These are phyloP conservation scores for Tuber brumale DNA, from an alignment of 495 filamentous ascomycete genomes.

Conservation along the genomic window DNA sequence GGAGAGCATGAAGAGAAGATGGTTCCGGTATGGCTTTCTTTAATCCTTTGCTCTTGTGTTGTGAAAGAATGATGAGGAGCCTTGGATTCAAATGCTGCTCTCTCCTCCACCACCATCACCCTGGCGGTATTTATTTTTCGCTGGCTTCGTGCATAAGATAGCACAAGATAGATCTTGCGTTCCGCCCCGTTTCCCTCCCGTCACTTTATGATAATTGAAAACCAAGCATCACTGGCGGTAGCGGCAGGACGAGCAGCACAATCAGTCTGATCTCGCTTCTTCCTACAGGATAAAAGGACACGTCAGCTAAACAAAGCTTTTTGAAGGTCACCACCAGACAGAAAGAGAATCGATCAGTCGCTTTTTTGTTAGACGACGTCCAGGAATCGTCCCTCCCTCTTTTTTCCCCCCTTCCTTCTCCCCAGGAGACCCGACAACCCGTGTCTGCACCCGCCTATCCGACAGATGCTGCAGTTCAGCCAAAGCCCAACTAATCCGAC, in stretches of 20 bases:
- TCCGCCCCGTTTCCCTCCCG: background rate
- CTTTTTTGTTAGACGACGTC: background rate
- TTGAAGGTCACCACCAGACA: background rate
- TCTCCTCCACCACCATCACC: background rate
- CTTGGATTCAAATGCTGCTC: background rate
- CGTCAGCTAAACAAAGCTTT: slow-evolving; percentile 1
- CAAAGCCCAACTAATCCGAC: background rate
- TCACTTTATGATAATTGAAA: slow-evolving; percentile 1
- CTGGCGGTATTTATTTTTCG: background rate
- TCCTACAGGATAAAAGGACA: slow-evolving; percentile 1
- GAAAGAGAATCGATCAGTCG: slow-evolving; percentile 4
- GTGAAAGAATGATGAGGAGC: background rate
- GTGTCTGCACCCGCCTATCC: background rate
- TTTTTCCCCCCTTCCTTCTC: background rate
- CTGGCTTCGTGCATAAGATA: slow-evolving; percentile 1
- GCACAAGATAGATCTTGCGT: slow-evolving; percentile 4
- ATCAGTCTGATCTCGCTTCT: background rate
- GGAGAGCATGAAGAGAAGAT: background rate
- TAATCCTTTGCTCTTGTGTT: background rate
- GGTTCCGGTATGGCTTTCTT: background rate
- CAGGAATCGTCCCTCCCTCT: background rate
- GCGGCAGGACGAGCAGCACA: background rate
- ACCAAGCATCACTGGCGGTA: background rate
- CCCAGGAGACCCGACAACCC: background rate
- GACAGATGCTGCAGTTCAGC: background rate